Conservation (phyloP, 768 basidiomycete genomes). For the Hericium rajendrae region DNA sequence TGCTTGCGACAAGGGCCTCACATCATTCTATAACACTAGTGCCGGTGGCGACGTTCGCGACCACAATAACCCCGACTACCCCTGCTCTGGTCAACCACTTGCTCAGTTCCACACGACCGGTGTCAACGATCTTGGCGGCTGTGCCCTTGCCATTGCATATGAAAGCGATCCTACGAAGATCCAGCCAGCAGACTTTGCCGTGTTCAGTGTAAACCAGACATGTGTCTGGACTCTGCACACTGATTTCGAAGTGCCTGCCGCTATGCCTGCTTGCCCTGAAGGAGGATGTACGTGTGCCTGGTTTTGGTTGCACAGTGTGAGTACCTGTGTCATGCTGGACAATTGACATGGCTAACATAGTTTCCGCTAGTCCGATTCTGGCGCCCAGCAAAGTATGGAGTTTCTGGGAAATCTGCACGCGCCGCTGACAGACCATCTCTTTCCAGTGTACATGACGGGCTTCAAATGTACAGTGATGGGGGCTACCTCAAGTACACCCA, state of each 20-base stretch:
- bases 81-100: constrained; percentile 16
- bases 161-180: constrained; percentile 26
- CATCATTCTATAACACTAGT: constrained; percentile 15
- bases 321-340: not conserved
- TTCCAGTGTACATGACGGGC: constrained; percentile 28
- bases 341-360: not conserved
- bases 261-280: constrained; percentile 33
- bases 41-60: constrained; percentile 18
- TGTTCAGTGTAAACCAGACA: constrained; percentile 35
- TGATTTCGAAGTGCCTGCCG: constrained; percentile 30
- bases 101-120: constrained; percentile 22
- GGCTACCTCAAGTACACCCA: constrained; percentile 19
- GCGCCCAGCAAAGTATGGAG: constrained; percentile 26
- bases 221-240: constrained; percentile 34
- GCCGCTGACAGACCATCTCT: not conserved
- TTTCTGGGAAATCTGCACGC: not conserved
- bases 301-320: constrained; percentile 29
- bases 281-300: constrained; percentile 36
- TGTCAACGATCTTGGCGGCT: constrained; percentile 24
- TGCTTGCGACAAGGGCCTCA: constrained; percentile 25
- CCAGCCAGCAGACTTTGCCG: constrained; percentile 31
- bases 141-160: constrained; percentile 36
- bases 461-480: constrained; percentile 32
- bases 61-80: constrained; percentile 11
- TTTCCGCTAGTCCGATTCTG: constrained; percentile 16